These are phyloP conservation scores for Lactarius indigo DNA, from an alignment of 768 basidiomycete species.

Conservation along the genomic window DNA sequence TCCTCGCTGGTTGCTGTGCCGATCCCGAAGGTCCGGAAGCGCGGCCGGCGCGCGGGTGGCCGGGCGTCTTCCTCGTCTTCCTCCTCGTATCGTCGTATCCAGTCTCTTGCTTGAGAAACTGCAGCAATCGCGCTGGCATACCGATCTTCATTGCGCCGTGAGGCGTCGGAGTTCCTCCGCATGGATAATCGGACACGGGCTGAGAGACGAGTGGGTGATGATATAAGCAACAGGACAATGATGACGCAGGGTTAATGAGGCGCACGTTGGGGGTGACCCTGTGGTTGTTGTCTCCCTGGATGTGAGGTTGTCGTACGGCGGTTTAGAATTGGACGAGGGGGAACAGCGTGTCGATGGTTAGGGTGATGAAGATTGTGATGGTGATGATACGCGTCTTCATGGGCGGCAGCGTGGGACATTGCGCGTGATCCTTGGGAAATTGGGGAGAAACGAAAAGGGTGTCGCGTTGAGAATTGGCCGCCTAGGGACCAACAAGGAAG, in stretches of 20 bases:
- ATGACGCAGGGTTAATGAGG: neutral
- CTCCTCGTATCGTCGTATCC: slow-evolving; percentile 1
- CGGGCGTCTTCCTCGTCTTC: neutral
- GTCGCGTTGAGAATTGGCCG: neutral
- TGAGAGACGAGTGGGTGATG: neutral
- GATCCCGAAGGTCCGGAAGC: slow-evolving; percentile 20
- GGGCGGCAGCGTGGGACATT: slow-evolving; percentile 19
- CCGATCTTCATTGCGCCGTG: slow-evolving; percentile 7
- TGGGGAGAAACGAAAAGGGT: neutral
- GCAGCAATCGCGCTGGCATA: slow-evolving; percentile 12
- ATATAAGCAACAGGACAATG: neutral
- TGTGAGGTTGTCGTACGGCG: slow-evolving; percentile 11
- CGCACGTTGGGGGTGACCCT: slow-evolving; percentile 16
- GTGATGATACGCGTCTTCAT: slow-evolving; percentile 6
- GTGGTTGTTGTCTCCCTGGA: slow-evolving; percentile 3
- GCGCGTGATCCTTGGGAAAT: slow-evolving; percentile 9
- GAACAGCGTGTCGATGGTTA: slow-evolving; percentile 21
- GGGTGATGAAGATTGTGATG: slow-evolving; percentile 12
- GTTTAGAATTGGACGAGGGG: slow-evolving; percentile 18
- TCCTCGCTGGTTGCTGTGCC: slow-evolving; percentile 1
- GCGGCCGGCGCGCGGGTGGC: neutral
- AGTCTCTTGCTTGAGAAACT: slow-evolving; percentile 14
- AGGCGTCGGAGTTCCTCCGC: slow-evolving; percentile 17
- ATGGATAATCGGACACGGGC: slow-evolving; percentile 15
- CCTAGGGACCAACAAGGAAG: neutral